Base-by-base conservation (phyloP, 2,329 filamentous ascomycete species). In the Diplodia scrobiculata region DNA sequence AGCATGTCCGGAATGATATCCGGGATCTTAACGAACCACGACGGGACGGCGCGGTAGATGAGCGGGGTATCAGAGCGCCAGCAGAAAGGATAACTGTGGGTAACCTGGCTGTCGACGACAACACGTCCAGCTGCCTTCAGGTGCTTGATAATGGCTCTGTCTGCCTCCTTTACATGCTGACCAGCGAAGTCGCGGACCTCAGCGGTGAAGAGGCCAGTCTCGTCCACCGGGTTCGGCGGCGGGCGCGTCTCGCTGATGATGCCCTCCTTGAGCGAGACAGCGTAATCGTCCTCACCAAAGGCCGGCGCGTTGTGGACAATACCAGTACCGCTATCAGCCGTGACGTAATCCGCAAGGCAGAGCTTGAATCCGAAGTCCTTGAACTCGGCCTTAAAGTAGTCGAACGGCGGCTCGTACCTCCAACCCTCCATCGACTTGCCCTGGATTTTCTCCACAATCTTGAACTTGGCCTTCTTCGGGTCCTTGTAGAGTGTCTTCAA, bases 261-360 rank as follows among this genome's bases (percentile, higher is more conserved):
- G 50, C 92, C 93, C 53, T 87, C 83, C 66, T 89, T 87, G 68
- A 92, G 78, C 9, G 90, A 91, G 67, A 95, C 87, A 70, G 89
- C 89, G 82, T 96, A 97, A 88, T 98, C 94, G 70, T 97, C 94
- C 79, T 97, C 91, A 85, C 94, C 94, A 74, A 94, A 97, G 0
- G 92, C 92, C 2, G 94, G 94, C 4, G 94, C 86, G 78, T 97
- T 92, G 78, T 98, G 94, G 52, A 98, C 94, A 69, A 98, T 90
- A 74, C 94, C 94, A 38, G 92, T 91, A 87, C 94, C 94, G 73
- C 91, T 92, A 68, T 95, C 92, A 34, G 90, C 87, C 29, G 91
- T 95, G 67, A 97, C 93, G 73, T 97, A 97, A 6, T 84, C 87
- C 45, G 90, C 94, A 71, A 91, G 92, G 69, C 96, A 76, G 4